These are phyloP conservation scores for Aspergillus ochraceus DNA, from an alignment of 2,329 filamentous ascomycete genomes.

Conservation along the genomic window DNA sequence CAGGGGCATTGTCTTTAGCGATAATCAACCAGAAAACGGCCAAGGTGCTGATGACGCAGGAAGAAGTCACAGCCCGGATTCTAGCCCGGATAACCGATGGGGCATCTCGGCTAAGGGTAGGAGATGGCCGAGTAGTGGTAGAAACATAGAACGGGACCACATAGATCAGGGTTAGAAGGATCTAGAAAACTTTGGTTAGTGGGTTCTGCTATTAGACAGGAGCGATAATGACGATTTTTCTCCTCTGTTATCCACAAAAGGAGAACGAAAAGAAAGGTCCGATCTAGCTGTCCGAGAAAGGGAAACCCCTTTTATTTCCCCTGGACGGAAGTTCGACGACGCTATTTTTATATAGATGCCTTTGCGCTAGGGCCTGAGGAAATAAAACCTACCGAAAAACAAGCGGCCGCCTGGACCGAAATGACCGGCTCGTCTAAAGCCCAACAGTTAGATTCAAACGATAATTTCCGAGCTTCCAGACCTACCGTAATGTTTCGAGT, in stretches of 20 bases:
- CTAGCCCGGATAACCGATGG: conserved; percentile 86
- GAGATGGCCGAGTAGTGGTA: conserved; percentile 73
- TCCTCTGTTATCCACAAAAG: not conserved
- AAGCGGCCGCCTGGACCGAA: conserved; percentile 35
- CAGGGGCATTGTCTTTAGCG: conserved; percentile 51
- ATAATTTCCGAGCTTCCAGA: not conserved
- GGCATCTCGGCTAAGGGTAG: conserved; percentile 77
- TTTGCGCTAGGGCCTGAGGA: conserved; percentile 8
- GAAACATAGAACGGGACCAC: conserved; percentile 89
- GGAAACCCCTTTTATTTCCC: not conserved
- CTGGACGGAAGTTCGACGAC: conserved; percentile 1
- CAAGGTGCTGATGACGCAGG: conserved; percentile 67
- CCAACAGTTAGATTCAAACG: conserved; percentile 10
- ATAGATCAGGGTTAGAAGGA: conserved; percentile 84
- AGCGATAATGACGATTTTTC: not conserved
- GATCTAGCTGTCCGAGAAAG: not conserved
- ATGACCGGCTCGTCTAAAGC: conserved; percentile 38
- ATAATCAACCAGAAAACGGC: conserved; percentile 68
- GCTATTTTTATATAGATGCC: conserved; percentile 16
- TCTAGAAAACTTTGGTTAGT: conserved; percentile 43
- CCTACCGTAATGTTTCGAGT: conserved; percentile 33
- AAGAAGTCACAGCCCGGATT: conserved; percentile 75
- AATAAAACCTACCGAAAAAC: conserved; percentile 39
- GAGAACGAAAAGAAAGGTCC: not conserved
- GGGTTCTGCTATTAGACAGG: not conserved